A percentile compares a stretch with the other conserved stretches of the same genome.
These are phyloP conservation scores for Tetradesmus lagerheimii DNA, from an alignment of 139 green algal genomes.

Conservation along the genomic window DNA sequence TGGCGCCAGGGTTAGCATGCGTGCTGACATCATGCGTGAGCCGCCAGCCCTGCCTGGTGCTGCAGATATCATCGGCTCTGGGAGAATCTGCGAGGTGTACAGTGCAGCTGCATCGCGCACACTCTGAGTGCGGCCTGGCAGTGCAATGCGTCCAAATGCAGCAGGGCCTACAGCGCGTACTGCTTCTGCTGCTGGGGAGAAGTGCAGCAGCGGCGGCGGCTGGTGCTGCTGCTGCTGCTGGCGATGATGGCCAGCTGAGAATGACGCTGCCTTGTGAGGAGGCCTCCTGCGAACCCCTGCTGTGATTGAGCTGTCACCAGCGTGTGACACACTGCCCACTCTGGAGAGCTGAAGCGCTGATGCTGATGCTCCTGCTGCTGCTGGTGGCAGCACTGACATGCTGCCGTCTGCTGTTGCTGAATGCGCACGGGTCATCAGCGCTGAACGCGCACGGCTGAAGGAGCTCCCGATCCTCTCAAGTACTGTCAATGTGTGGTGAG, in stretches of 20 bases:
- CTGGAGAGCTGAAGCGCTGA: not conserved
- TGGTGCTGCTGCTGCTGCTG: not conserved
- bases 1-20: not conserved
- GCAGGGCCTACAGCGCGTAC: not conserved
- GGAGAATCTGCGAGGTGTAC: not conserved
- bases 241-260: not conserved
- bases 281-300: not conserved
- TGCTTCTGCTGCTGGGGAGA: conserved; percentile 1
- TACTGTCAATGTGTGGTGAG: not conserved
- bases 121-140: not conserved
- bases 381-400: not conserved
- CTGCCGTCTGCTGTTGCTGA: not conserved
- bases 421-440: not conserved
- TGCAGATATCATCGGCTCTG: conserved; percentile 1
- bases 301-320: not conserved
- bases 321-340: not conserved
- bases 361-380: not conserved
- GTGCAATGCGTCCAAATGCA: conserved; percentile 1
- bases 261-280: not conserved
- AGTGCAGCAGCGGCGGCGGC: not conserved
- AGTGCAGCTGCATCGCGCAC: not conserved
- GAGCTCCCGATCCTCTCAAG: not conserved
- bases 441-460: not conserved
- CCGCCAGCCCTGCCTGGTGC: too few species aligned
- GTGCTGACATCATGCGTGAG: not conserved